Percentiles rank a stretch among this genome's conserved stretches.
These are phyloP conservation scores for Aaosphaeria arxii DNA, from an alignment of 2,329 filamentous ascomycete species.

Conservation along the genomic window DNA sequence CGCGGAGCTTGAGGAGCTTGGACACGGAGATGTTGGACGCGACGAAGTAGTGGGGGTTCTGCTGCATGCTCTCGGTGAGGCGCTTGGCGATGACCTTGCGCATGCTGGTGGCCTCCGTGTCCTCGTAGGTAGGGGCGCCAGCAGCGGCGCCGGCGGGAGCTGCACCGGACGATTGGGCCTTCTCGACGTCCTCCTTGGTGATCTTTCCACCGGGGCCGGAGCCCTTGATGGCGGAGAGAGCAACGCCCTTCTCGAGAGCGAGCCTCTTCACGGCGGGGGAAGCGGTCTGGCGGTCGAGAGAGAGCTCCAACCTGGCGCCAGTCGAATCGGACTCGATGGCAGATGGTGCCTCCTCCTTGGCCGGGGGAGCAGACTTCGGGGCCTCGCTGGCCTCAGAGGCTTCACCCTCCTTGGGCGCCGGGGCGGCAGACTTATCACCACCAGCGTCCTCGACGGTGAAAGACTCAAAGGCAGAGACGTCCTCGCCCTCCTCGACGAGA, in stretches of 20 bases:
- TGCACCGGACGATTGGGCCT: constrained; percentile 61
- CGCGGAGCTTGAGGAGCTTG: constrained; percentile 94
- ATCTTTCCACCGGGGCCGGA: constrained; percentile 82
- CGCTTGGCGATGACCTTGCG: constrained; percentile 96
- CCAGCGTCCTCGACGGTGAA: constrained; percentile 90
- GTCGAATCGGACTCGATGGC: constrained; percentile 70
- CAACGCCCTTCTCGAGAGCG: constrained; percentile 79
- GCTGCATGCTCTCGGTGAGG: constrained; percentile 81
- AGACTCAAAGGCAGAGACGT: constrained; percentile 81
- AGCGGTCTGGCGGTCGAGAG: constrained; percentile 77
- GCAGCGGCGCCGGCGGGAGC: constrained; percentile 50
- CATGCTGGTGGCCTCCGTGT: constrained; percentile 85
- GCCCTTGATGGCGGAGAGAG: constrained; percentile 77
- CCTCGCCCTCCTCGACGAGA: constrained; percentile 85
- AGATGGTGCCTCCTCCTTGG: constrained; percentile 52
- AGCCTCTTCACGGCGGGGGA: constrained; percentile 74
- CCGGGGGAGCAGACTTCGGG: constrained; percentile 53
- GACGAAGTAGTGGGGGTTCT: constrained; percentile 99
- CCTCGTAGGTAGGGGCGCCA: constrained; percentile 68
- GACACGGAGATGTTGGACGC: constrained; percentile 84
- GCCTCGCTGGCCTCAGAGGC: constrained; percentile 62
- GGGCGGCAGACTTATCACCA: constrained; percentile 68
- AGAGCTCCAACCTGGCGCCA: constrained; percentile 74
- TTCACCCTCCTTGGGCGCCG: constrained; percentile 60
- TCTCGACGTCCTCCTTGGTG: constrained; percentile 91